Percentiles rank a stretch among this genome's conserved stretches.
Evolutionary conservation across 2,329 filamentous ascomycete species (phyloP).

Genomic region (Ilyonectria sp.): DNA sequence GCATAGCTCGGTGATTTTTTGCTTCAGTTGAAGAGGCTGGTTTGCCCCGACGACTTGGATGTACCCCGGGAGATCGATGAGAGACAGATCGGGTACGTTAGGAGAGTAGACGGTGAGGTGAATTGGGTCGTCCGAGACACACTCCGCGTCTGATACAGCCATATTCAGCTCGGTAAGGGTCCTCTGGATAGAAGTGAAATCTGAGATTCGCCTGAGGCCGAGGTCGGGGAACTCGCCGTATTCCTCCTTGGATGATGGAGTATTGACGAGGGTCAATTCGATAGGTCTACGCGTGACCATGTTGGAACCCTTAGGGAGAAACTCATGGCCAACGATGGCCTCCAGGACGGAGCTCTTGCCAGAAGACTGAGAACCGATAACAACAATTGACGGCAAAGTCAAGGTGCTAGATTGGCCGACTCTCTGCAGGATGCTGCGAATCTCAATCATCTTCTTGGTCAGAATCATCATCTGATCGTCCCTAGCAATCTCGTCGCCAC

Average conservation of each 20-base stretch:
- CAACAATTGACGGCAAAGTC: conserved; percentile 96
- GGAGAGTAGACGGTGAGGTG: conserved; percentile 96
- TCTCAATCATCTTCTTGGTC: conserved; percentile 99
- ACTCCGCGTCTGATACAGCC: conserved; percentile 90
- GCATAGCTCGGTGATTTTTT: conserved; percentile 95
- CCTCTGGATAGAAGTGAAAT: conserved; percentile 92
- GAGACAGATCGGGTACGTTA: conserved; percentile 92
- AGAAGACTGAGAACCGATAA: conserved; percentile 98
- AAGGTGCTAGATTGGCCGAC: conserved; percentile 93
- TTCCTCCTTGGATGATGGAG: conserved; percentile 86
- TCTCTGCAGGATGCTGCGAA: conserved; percentile 89
- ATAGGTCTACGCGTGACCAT: conserved; percentile 98
- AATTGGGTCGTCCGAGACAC: conserved; percentile 96
- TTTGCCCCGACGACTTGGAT: conserved; percentile 95
- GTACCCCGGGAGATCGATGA: conserved; percentile 97
- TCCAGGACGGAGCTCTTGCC: conserved; percentile 98
- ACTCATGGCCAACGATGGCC: conserved; percentile 97
- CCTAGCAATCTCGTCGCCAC: conserved; percentile 77
- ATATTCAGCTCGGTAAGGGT: conserved; percentile 96
- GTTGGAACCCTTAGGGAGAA: conserved; percentile 96
- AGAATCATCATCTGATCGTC: conserved; percentile 99
- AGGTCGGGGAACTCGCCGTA: conserved; percentile 97
- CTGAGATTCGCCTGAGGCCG: conserved; percentile 88
- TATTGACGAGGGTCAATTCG: conserved; percentile 96
- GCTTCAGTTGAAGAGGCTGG: conserved; percentile 91